Evolutionary conservation across 441 rosid genomes (phyloP), one percentile per base, ranked within the genome.

Genomic region (Aquilaria agallochum): DNA sequence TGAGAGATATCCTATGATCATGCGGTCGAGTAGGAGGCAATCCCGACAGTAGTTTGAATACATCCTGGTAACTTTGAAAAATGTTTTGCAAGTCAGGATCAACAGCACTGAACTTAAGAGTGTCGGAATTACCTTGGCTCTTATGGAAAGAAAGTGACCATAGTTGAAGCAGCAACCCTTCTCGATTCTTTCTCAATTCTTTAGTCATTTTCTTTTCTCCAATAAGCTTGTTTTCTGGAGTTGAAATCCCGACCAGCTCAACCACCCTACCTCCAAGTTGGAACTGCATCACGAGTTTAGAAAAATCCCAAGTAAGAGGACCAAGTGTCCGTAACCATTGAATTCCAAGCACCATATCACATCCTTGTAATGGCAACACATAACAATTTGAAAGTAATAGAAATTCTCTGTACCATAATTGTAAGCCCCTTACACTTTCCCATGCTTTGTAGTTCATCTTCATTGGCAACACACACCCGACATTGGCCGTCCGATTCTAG

Each of bases 281-380:
- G 34, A 59, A 55, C 5, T 47, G 9, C 57, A 68, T 61, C 9
- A 3, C 4, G 4, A 48, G 4, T 5, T 13, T 31, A 0, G 20
- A 32, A 20, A 68, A 68, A 12, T 68, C 59, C 36, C 44, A 56
- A 1, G 44, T 1, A 0, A 56, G 31, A 11, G 6, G 33, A 1
- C 47, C 62, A 0, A 68, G 15, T 2, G 32, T 0, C 1, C 11
- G 2, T 0, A 61, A 0, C 57, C 66, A 68, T 53, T 67, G 46
- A 1, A 59, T 45, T 2, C 65, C 50, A 1, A 67, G 2, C 4
- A 67, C 50, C 47, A 54, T 55, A 31, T 68, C 62, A 27, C 53
- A 68, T 1, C 44, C 14, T 3, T 12, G 5, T 4, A 61, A 32
- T 0, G 54, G 20, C 6, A 60, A 2, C 1, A 59, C 3, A 2